These are phyloP conservation scores for Anisogramma anomala DNA, from an alignment of 2,329 filamentous ascomycete species.

Conservation along the genomic window DNA sequence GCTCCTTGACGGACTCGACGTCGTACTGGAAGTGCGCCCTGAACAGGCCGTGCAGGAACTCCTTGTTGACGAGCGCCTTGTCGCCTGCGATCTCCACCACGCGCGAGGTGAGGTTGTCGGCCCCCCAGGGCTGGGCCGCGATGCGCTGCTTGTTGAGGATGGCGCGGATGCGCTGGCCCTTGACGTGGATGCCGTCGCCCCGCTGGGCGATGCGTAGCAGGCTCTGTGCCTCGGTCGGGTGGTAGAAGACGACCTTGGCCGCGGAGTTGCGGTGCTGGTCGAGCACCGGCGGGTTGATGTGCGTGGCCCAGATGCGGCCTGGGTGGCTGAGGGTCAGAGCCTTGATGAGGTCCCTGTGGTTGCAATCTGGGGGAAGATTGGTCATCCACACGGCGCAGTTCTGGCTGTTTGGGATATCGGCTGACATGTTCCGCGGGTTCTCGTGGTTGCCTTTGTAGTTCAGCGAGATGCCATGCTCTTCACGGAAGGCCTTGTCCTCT, in stretches of 20 bases:
- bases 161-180: too few relatives aligned
- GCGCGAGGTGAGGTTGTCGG: constrained; percentile 2
- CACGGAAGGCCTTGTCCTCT: background rate
- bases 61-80: background rate
- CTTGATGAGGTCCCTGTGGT: background rate
- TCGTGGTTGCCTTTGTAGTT: constrained; percentile 5
- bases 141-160: constrained; percentile 4
- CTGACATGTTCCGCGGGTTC: constrained; percentile 11
- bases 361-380: background rate
- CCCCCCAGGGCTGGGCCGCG: background rate
- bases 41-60: background rate
- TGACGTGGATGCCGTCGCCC: too few relatives aligned
- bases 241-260: constrained; percentile 13
- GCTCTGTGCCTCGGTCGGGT: background rate
- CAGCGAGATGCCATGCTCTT: constrained; percentile 1
- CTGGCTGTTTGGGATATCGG: constrained; percentile 2
- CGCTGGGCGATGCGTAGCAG: too few relatives aligned
- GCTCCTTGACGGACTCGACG: background rate
- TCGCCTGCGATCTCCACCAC: constrained; percentile 1
- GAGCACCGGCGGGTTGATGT: constrained; percentile 1
- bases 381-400: constrained; percentile 13
- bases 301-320: constrained; percentile 3
- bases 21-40: background rate
- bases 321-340: background rate
- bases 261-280: background rate